phyloP scores from a whole-genome alignment of 352 stramenopile genomes.

The Phytophthora citrophthora region DNA sequence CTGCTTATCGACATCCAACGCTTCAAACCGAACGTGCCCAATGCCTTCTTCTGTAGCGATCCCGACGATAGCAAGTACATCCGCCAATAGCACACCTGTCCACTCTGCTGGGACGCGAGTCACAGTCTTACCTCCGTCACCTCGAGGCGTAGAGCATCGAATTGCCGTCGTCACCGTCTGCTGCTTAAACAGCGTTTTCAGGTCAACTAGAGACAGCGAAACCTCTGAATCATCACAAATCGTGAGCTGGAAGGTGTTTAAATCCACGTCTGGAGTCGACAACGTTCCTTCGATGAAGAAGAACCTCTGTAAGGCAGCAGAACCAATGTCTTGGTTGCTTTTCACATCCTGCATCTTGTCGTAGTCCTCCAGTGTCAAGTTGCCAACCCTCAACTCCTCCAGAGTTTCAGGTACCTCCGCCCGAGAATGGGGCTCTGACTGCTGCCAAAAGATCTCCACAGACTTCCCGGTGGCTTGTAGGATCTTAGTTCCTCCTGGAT shows the following conservation, averaged over 20 bases:
- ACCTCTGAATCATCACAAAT: constrained; percentile 16
- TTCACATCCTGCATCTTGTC: constrained; percentile 21
- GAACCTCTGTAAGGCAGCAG: constrained; percentile 1
- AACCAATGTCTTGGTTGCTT: neutral
- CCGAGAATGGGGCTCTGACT: constrained; percentile 24
- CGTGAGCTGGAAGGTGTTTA: constrained; percentile 16
- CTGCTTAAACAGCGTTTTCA: constrained; percentile 87
- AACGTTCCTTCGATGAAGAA: constrained; percentile 23
- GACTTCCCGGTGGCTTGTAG: constrained; percentile 29
- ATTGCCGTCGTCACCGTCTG: constrained; percentile 86
- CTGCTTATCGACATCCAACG: constrained; percentile 52
- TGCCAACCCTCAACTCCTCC: constrained; percentile 26
- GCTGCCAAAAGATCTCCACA: constrained; percentile 30
- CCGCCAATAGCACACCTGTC: constrained; percentile 87
- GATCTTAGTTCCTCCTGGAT: constrained; percentile 24
- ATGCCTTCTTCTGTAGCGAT: constrained; percentile 40
- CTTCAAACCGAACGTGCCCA: constrained; percentile 60
- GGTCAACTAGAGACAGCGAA: constrained; percentile 80
- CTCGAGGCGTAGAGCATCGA: constrained; percentile 75
- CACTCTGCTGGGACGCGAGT: constrained; percentile 90
- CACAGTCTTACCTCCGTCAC: constrained; percentile 30
- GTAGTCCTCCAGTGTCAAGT: constrained; percentile 24
- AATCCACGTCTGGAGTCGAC: neutral
- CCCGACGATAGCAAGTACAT: constrained; percentile 84
- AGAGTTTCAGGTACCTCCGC: constrained; percentile 8